These are phyloP conservation scores for Clarireedia paspali DNA, from an alignment of 2,329 filamentous ascomycete genomes.

Conservation along the genomic window DNA sequence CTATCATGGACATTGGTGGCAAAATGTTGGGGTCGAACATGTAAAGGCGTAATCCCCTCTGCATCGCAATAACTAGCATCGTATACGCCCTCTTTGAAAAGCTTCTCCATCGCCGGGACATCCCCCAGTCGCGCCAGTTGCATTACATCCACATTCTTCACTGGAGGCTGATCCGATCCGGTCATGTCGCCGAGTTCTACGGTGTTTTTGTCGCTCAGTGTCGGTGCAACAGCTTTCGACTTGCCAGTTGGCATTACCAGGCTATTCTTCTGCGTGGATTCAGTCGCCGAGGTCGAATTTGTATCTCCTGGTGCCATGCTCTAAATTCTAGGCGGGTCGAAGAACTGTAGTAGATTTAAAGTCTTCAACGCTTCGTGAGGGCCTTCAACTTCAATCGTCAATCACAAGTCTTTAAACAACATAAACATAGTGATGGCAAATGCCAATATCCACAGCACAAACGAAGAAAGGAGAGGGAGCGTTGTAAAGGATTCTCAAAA, in stretches of 20 bases:
- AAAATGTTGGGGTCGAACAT: conserved; percentile 50
- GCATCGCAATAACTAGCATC: conserved; percentile 79
- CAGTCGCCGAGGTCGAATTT: conserved; percentile 14
- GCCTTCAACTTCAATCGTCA: conserved; percentile 2
- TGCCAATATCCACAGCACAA: neutral
- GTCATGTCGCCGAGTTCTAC: conserved; percentile 30
- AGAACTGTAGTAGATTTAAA: neutral
- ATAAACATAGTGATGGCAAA: neutral
- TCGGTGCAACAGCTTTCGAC: conserved; percentile 43
- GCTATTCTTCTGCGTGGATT: conserved; percentile 16
- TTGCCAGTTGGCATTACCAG: conserved; percentile 51
- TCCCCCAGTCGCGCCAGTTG: conserved; percentile 87
- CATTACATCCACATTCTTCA: conserved; percentile 76
- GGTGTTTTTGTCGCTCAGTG: conserved; percentile 38
- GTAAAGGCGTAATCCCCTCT: conserved; percentile 90
- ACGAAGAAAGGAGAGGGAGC: neutral
- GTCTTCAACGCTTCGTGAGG: neutral
- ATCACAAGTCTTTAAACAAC: neutral
- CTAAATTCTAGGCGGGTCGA: neutral
- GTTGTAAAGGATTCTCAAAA: neutral
- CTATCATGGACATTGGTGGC: neutral
- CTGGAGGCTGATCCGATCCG: conserved; percentile 15
- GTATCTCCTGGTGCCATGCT: conserved; percentile 21
- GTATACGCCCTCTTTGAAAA: conserved; percentile 77
- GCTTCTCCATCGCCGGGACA: conserved; percentile 74